These are phyloP conservation scores for Chytriomyces sp. DNA, from an alignment of 192 early-diverging fungal genomes.

Conservation along the genomic window DNA sequence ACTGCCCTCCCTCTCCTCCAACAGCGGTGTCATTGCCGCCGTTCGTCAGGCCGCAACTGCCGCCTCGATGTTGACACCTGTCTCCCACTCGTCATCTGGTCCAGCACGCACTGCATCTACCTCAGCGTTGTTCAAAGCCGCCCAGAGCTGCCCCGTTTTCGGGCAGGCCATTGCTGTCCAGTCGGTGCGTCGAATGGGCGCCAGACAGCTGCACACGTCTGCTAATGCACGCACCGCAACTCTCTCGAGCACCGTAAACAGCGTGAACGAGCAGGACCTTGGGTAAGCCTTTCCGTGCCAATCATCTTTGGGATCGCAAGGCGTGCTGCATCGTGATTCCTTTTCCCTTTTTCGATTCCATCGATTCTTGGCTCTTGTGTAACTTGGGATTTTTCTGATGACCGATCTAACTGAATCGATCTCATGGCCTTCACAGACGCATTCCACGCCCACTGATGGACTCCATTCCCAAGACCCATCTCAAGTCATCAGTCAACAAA, in stretches of 20 bases:
- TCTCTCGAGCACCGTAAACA: not conserved
- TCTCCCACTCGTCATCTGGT: not conserved
- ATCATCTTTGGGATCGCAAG: too few relatives aligned
- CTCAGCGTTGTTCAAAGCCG: conserved; percentile 59
- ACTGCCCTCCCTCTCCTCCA: not conserved
- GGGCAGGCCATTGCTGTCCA: conserved; percentile 73
- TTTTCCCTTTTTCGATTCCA: not conserved
- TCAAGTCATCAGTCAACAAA: not conserved
- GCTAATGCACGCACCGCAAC: not conserved
- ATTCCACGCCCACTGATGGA: conserved; percentile 3
- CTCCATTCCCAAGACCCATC: conserved; percentile 4
- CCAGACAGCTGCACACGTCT: not conserved
- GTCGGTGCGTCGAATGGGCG: conserved; percentile 33
- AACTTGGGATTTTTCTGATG: not conserved
- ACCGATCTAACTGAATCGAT: not conserved
- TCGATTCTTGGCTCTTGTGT: not conserved
- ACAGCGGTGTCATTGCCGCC: not conserved
- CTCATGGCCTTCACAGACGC: not conserved
- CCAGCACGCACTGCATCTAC: not conserved
- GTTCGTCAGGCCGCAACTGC: not conserved
- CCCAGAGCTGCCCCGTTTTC: conserved; percentile 82
- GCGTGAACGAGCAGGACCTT: not conserved
- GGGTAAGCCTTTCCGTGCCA: not conserved
- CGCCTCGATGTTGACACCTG: not conserved
- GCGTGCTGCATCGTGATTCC: too few relatives aligned